Conservation (phyloP, 345 rosid genomes). For the Rhodomyrtus tomentosa region DNA sequence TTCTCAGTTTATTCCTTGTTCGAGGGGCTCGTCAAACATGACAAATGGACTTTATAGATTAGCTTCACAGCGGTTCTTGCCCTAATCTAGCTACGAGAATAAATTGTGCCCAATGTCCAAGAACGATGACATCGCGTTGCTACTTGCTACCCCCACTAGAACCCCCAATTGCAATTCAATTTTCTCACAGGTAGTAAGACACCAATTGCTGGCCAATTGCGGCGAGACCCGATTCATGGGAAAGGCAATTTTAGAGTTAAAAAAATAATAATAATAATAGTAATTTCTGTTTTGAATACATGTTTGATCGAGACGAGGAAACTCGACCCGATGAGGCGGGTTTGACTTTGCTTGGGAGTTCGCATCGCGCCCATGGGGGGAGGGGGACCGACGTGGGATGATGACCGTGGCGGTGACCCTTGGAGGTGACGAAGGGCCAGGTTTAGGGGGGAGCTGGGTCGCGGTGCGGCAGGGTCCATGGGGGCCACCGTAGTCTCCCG, state of each 20-base stretch:
- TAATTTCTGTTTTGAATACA: neutral
- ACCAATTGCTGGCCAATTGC: neutral
- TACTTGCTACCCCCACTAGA: neutral
- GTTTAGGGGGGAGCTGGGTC: neutral
- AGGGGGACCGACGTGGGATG: neutral
- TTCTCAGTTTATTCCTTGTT: neutral
- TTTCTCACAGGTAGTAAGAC: neutral
- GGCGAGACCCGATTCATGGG: neutral
- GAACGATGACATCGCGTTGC: neutral
- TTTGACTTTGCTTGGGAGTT: no score
- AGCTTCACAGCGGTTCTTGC: neutral
- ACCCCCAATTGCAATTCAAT: neutral
- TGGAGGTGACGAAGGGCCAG: conserved; percentile 4
- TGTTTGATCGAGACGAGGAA: neutral
- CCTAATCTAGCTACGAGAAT: neutral
- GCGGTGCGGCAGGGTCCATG: conserved; percentile 2
- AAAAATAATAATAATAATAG: no score
- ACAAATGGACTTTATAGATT: neutral
- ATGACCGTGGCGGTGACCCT: conserved; percentile 13
- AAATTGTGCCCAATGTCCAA: neutral
- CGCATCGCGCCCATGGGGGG: no score
- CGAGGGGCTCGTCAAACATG: neutral
- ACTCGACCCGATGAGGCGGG: neutral
- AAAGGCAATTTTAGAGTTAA: neutral
- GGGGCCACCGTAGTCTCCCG: neutral